Conservation (phyloP, 2,329 filamentous ascomycete genomes). For the Mycocentrospora acerina region DNA sequence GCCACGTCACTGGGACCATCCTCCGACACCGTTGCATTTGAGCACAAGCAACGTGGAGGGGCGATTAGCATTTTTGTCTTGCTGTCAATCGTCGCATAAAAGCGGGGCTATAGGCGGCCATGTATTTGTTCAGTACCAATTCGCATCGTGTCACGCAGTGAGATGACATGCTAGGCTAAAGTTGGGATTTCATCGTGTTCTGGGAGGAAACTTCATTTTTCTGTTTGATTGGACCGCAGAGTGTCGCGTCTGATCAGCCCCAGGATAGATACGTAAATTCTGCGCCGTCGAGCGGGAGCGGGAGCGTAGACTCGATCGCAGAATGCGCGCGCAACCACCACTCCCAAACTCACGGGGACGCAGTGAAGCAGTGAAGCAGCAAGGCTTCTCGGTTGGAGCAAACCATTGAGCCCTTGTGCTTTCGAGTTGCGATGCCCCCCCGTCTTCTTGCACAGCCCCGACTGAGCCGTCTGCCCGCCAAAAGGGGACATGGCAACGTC, state of each 20-base stretch:
- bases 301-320: constrained; percentile 28
- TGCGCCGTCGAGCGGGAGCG: constrained; percentile 35
- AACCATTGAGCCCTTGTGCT: too few species aligned
- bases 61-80: constrained; percentile 14
- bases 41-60: constrained; percentile 18
- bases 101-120: constrained; percentile 12
- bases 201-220: too few species aligned
- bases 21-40: constrained; percentile 1
- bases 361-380: too few species aligned
- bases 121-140: constrained; percentile 7
- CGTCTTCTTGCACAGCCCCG: background rate
- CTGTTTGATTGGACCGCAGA: background rate
- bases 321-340: too few species aligned
- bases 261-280: constrained; percentile 26
- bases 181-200: background rate
- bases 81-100: constrained; percentile 11
- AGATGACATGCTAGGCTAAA: too few species aligned
- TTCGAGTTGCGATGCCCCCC: too few species aligned
- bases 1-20: constrained; percentile 2
- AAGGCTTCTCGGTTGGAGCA: too few species aligned
- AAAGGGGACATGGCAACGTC: constrained; percentile 4
- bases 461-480: background rate
- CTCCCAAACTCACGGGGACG: too few species aligned
- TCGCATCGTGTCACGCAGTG: too few species aligned
- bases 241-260: constrained; percentile 29